A percentile compares a stretch with the other conserved stretches of the same genome.
phyloP scores from a whole-genome alignment of 768 basidiomycete genomes.

The Zangia roseola region DNA sequence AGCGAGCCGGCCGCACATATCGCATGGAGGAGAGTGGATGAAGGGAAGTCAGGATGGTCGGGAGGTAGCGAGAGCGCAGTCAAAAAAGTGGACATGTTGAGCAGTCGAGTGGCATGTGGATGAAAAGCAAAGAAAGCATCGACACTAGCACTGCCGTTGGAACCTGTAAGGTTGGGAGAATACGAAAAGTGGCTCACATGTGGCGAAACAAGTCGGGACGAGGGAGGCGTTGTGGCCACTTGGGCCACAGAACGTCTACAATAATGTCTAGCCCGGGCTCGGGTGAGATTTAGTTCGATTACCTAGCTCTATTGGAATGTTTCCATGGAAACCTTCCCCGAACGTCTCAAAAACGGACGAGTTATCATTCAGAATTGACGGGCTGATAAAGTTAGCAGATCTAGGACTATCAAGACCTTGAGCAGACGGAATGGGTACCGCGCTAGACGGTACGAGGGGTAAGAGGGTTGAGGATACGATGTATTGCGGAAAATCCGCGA shows the following conservation, averaged over 20 bases:
- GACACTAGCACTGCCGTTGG: constrained; percentile 41
- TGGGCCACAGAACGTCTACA: constrained; percentile 25
- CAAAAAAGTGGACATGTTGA: constrained; percentile 68
- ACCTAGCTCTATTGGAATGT: constrained; percentile 5
- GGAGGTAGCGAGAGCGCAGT: constrained; percentile 62
- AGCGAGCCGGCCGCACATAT: constrained; percentile 79
- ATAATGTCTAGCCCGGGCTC: background rate
- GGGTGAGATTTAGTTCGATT: background rate
- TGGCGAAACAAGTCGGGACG: constrained; percentile 61
- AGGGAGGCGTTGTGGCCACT: constrained; percentile 65
- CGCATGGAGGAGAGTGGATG: constrained; percentile 72
- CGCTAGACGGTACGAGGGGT: background rate
- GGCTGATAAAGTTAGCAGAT: background rate
- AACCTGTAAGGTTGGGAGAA: background rate
- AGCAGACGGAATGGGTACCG: background rate
- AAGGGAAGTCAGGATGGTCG: constrained; percentile 71
- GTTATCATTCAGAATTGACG: background rate
- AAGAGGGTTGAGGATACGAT: background rate
- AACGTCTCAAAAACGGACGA: background rate
- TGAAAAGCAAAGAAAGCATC: constrained; percentile 80
- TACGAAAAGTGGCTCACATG: constrained; percentile 44
- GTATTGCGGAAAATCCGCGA: background rate
- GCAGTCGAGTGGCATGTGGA: constrained; percentile 67
- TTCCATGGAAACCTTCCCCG: background rate
- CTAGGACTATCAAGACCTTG: background rate